Conservation (phyloP, 495 filamentous ascomycete genomes). For the Pseudoneurospora amorphoporcata region DNA sequence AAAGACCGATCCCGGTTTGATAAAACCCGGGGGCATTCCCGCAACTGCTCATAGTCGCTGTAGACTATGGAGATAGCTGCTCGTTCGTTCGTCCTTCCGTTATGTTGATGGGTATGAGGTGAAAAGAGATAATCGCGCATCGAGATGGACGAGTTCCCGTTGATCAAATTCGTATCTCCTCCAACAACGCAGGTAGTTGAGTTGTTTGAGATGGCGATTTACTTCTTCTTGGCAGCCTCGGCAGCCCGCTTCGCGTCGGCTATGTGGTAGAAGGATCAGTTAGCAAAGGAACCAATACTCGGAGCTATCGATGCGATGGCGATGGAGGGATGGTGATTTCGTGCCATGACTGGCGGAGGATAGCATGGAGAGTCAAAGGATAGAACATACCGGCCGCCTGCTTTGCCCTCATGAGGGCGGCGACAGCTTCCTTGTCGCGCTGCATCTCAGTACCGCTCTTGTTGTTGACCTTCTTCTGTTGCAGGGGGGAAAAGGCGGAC, state of each 20-base stretch:
- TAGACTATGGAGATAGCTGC: neutral
- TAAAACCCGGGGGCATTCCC: neutral
- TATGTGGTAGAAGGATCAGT: conserved; percentile 8
- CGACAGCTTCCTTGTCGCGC: conserved; percentile 63
- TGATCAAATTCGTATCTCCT: neutral
- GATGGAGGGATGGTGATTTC: neutral
- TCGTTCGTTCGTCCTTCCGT: neutral
- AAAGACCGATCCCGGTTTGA: neutral
- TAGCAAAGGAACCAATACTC: neutral
- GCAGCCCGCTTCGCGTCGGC: conserved; percentile 43
- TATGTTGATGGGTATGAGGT: neutral
- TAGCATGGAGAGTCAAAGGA: neutral
- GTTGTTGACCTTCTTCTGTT: conserved; percentile 49
- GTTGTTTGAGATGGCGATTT: conserved; percentile 18
- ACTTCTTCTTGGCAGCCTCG: conserved; percentile 21
- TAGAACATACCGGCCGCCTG: conserved; percentile 61
- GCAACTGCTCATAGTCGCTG: neutral
- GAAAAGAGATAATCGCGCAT: neutral
- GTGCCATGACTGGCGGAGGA: neutral
- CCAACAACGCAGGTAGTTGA: neutral
- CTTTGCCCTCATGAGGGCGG: conserved; percentile 83
- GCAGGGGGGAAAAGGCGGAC: conserved; percentile 6
- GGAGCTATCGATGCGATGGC: neutral
- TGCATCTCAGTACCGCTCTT: conserved; percentile 60
- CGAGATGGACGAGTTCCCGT: neutral